Percentiles rank a stretch among this genome's conserved stretches.
Evolutionary conservation across 192 early-diverging fungal species (phyloP).

Genomic region (Mortierella alpina): DNA sequence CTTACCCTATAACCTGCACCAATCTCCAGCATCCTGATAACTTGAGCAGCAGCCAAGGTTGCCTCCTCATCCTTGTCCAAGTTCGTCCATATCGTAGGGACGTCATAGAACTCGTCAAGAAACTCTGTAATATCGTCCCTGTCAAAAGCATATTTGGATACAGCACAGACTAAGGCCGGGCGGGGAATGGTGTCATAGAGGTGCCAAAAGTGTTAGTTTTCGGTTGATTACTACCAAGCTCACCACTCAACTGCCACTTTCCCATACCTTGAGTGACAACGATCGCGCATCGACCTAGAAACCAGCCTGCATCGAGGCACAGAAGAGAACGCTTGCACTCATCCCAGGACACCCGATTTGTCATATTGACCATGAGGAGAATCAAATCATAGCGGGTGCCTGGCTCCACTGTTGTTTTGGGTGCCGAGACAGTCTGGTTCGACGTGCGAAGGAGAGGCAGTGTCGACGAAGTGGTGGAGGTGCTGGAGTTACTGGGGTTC

Average conservation of each 20-base stretch:
- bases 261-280: conserved; percentile 38
- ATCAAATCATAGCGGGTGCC: conserved; percentile 34
- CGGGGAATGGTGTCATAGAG: not conserved
- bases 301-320: conserved; percentile 33
- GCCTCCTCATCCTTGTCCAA: conserved; percentile 17
- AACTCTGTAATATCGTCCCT: conserved; percentile 38
- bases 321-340: conserved; percentile 17
- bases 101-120: conserved; percentile 14
- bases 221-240: not conserved
- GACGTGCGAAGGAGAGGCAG: conserved; percentile 6
- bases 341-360: conserved; percentile 36
- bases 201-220: not conserved
- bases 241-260: not conserved
- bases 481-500: not conserved
- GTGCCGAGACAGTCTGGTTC: not conserved
- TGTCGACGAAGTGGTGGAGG: not conserved
- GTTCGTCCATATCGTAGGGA: conserved; percentile 41
- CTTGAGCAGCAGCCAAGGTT: conserved; percentile 14
- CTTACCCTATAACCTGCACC: conserved; percentile 25
- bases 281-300: conserved; percentile 41
- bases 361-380: conserved; percentile 42
- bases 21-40: conserved; percentile 33
- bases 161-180: conserved; percentile 20
- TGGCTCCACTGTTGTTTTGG: conserved; percentile 15
- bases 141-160: conserved; percentile 47